These are phyloP conservation scores for Biscogniauxia mediterranea DNA, from an alignment of 2,329 filamentous ascomycete genomes.

Conservation along the genomic window DNA sequence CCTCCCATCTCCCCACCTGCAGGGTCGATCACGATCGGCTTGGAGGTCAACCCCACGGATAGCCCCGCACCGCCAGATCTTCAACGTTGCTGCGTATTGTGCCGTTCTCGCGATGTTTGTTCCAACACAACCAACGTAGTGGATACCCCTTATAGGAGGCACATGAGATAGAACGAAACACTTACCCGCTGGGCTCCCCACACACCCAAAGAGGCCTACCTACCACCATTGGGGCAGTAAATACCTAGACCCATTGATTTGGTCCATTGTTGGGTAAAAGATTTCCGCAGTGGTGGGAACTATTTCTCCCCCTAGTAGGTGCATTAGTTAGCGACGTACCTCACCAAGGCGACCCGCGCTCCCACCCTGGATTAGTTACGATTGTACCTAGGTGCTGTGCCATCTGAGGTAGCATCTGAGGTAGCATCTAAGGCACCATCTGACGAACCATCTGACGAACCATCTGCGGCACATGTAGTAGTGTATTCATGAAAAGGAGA, in stretches of 20 bases:
- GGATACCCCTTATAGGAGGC: neutral
- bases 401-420: too few species aligned
- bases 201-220: too few species aligned
- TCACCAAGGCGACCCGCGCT: neutral
- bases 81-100: constrained; percentile 16
- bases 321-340: neutral
- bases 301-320: neutral
- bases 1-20: neutral
- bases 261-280: too few species aligned
- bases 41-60: constrained; percentile 25
- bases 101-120: constrained; percentile 3
- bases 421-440: too few species aligned
- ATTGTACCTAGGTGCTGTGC: too few species aligned
- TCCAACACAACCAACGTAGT: neutral
- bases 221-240: too few species aligned
- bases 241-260: too few species aligned
- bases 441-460: neutral
- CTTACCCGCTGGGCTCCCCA: too few species aligned
- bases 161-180: neutral
- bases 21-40: constrained; percentile 14
- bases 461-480: neutral
- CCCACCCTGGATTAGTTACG: too few species aligned
- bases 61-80: constrained; percentile 26
- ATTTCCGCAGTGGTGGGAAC: neutral
- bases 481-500: neutral